A percentile compares a stretch with the other conserved stretches of the same genome.
These are phyloP conservation scores for Pythium insidiosum DNA, from an alignment of 352 stramenopile genomes.

Conservation along the genomic window DNA sequence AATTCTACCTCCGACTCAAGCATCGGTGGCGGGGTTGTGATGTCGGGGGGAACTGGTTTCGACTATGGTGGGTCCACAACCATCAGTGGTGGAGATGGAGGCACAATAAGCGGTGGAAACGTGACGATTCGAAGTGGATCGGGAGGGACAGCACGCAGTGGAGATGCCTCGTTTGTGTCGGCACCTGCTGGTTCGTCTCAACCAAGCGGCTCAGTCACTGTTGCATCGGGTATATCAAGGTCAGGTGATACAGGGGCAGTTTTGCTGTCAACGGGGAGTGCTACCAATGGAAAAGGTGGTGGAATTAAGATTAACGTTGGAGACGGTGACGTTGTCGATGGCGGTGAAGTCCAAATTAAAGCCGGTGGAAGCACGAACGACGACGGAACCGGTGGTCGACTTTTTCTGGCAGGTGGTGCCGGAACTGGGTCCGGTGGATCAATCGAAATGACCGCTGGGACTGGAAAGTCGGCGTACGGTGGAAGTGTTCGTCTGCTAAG, in stretches of 20 bases:
- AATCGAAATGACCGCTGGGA: conserved; percentile 22
- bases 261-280: conserved; percentile 10
- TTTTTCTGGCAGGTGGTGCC: conserved; percentile 20
- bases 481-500: conserved; percentile 22
- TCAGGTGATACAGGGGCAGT: conserved; percentile 14
- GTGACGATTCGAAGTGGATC: conserved; percentile 12
- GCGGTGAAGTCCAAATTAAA: conserved; percentile 17
- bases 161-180: conserved; percentile 6
- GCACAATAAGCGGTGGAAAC: conserved; percentile 5
- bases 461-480: conserved; percentile 9
- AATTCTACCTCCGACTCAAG: too few relatives aligned
- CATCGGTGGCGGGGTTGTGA: conserved; percentile 1
- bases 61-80: neutral
- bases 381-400: conserved; percentile 18
- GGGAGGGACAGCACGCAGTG: conserved; percentile 7
- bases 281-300: conserved; percentile 13
- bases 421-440: conserved; percentile 17
- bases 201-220: conserved; percentile 14
- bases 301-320: conserved; percentile 19
- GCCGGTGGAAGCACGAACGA: conserved; percentile 19
- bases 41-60: neutral
- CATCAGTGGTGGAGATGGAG: neutral
- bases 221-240: conserved; percentile 20
- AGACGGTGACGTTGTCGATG: conserved; percentile 10
- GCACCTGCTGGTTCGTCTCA: conserved; percentile 4